Evolutionary conservation across 176 grass and related monocot species (phyloP).

Genomic region (Eragrostis nindensis): DNA sequence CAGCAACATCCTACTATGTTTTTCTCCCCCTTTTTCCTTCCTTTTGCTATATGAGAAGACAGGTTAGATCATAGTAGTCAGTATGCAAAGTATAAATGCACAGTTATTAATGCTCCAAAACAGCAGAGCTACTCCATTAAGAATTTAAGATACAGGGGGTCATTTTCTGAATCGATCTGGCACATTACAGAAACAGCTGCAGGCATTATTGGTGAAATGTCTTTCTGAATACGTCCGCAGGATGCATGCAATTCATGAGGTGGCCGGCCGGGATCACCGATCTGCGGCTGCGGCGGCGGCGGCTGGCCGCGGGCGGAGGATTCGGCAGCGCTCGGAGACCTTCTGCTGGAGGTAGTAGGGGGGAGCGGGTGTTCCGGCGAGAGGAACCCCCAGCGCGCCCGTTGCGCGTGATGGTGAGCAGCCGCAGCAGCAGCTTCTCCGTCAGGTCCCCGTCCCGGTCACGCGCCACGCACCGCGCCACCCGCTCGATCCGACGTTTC

Average conservation of each 20-base stretch:
- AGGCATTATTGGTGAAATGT: neutral
- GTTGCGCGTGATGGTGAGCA: slow-evolving; percentile 71
- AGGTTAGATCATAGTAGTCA: neutral
- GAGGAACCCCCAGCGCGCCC: slow-evolving; percentile 73
- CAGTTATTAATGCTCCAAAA: too few species aligned
- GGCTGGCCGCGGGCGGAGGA: slow-evolving; percentile 48
- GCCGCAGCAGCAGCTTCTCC: slow-evolving; percentile 57
- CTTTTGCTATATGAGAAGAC: too few species aligned
- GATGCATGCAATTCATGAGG: neutral
- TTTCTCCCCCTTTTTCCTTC: too few species aligned
- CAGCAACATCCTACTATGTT: too few species aligned
- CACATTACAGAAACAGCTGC: neutral
- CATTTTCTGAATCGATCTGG: too few species aligned
- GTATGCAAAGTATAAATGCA: too few species aligned
- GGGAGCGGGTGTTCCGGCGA: slow-evolving; percentile 62
- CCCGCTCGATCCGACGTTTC: slow-evolving; percentile 68
- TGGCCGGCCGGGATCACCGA: slow-evolving; percentile 2
- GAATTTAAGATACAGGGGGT: too few species aligned
- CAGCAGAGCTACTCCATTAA: too few species aligned
- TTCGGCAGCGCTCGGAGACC: slow-evolving; percentile 82
- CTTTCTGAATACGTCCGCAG: neutral
- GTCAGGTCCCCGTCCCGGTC: slow-evolving; percentile 67
- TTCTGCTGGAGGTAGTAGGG: slow-evolving; percentile 76
- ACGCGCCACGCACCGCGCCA: slow-evolving; percentile 64
- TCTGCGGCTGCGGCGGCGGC: slow-evolving; percentile 21